phyloP scores from a whole-genome alignment of 352 stramenopile genomes.

The Peronospora farinosa region DNA sequence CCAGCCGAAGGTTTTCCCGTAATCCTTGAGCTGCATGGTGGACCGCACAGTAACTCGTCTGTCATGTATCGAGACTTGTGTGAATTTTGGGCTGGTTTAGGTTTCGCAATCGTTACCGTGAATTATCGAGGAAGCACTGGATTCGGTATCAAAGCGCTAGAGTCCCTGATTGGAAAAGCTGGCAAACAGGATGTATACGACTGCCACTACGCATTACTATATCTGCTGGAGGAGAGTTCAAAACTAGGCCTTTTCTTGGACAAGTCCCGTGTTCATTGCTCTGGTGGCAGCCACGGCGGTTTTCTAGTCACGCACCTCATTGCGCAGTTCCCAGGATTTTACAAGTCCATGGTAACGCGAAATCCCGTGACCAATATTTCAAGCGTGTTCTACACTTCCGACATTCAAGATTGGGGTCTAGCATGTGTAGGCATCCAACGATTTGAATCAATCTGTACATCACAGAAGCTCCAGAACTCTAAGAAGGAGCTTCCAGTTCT shows the following conservation, averaged over 20 bases:
- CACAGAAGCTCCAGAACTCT: slow-evolving; percentile 37
- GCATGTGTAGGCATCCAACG: slow-evolving; percentile 75
- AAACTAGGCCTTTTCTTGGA: slow-evolving; percentile 55
- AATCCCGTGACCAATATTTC: slow-evolving; percentile 94
- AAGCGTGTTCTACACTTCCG: slow-evolving; percentile 88
- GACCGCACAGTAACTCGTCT: slow-evolving; percentile 85
- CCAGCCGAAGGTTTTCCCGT: slow-evolving; percentile 56
- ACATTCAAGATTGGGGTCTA: slow-evolving; percentile 96
- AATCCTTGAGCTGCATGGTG: slow-evolving; percentile 87
- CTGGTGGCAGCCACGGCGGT: slow-evolving; percentile 92
- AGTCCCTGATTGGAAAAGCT: slow-evolving; percentile 87
- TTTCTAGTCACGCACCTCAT: slow-evolving; percentile 92
- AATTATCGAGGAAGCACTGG: slow-evolving; percentile 96
- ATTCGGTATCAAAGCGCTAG: slow-evolving; percentile 86
- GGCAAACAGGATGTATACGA: slow-evolving; percentile 92
- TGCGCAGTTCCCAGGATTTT: slow-evolving; percentile 91
- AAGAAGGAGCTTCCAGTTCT: slow-evolving; percentile 30
- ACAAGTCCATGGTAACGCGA: slow-evolving; percentile 83
- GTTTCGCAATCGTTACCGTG: slow-evolving; percentile 89
- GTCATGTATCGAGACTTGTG: slow-evolving; percentile 85
- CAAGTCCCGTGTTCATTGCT: slow-evolving; percentile 80
- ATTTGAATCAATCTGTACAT: slow-evolving; percentile 85
- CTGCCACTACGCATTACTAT: slow-evolving; percentile 76
- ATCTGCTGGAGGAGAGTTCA: slow-evolving; percentile 57
- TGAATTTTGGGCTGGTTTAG: slow-evolving; percentile 83